phyloP scores from a whole-genome alignment of 495 filamentous ascomycete species.

The Polyplosphaeria fusca region DNA sequence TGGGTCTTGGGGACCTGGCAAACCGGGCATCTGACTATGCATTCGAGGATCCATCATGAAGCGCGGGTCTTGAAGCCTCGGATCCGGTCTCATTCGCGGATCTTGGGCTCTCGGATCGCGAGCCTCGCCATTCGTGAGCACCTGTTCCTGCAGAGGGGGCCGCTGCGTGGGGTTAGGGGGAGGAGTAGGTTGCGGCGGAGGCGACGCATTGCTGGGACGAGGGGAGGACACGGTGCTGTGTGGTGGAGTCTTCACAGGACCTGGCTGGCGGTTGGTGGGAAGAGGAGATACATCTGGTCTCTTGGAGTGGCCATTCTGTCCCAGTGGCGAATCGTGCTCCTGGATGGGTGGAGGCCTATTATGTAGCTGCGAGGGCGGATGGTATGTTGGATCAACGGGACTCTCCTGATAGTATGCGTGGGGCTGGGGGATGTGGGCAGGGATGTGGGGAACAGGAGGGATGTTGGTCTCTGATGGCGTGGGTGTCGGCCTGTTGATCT shows the following conservation, averaged over 20 bases:
- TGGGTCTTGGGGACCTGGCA: constrained; percentile 14
- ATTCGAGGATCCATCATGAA: constrained; percentile 3
- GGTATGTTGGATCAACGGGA: constrained; percentile 1
- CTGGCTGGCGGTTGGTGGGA: neutral
- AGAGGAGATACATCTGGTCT: neutral
- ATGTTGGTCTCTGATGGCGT: neutral
- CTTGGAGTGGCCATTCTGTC: too few relatives aligned
- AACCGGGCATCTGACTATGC: neutral
- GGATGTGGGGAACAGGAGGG: constrained; percentile 15
- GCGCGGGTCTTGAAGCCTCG: constrained; percentile 4
- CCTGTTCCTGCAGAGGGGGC: neutral
- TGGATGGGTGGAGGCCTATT: neutral
- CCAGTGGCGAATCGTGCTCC: too few relatives aligned
- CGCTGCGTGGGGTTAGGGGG: constrained; percentile 1
- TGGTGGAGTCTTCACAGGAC: constrained; percentile 1
- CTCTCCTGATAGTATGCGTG: constrained; percentile 1
- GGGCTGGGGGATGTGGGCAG: constrained; percentile 3
- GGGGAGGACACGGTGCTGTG: constrained; percentile 14
- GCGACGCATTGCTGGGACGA: constrained; percentile 20
- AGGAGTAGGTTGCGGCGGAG: constrained; percentile 16
- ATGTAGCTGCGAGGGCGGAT: neutral
- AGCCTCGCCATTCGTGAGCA: neutral
- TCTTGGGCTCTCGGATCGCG: constrained; percentile 12
- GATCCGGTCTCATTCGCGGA: constrained; percentile 4
- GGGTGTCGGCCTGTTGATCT: constrained; percentile 21